Evolutionary conservation across 768 basidiomycete genomes (phyloP).

Genomic region (Hygrophoropsis aurantiaca): DNA sequence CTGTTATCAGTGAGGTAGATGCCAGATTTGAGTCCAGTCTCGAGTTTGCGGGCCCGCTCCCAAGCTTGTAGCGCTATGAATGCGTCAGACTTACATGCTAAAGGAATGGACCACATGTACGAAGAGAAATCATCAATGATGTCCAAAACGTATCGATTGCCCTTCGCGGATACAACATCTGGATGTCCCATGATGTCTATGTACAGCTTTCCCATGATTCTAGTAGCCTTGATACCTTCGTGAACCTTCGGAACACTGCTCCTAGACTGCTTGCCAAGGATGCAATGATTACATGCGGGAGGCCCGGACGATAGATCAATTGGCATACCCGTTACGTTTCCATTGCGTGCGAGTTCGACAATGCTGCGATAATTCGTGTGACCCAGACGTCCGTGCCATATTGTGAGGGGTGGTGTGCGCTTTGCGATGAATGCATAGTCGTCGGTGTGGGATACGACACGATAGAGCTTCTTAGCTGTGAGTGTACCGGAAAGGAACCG

Average conservation of each 20-base stretch:
- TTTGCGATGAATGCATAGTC: slow-evolving; percentile 16
- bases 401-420: slow-evolving; percentile 11
- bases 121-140: slow-evolving; percentile 35
- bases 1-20: slow-evolving; percentile 21
- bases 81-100: slow-evolving; percentile 27
- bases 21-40: slow-evolving; percentile 16
- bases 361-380: slow-evolving; percentile 26
- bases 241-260: slow-evolving; percentile 1
- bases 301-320: not conserved
- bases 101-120: slow-evolving; percentile 32
- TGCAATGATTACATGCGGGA: slow-evolving; percentile 1
- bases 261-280: slow-evolving; percentile 5
- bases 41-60: slow-evolving; percentile 20
- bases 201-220: not conserved
- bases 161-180: not conserved
- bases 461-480: not conserved
- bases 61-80: slow-evolving; percentile 26
- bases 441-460: not conserved
- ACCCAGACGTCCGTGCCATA: slow-evolving; percentile 29
- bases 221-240: not conserved
- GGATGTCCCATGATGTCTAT: slow-evolving; percentile 10
- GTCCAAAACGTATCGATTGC: slow-evolving; percentile 21
- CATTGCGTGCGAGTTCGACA: slow-evolving; percentile 15
- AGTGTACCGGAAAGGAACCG: not conserved
- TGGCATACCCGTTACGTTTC: slow-evolving; percentile 7